These are phyloP conservation scores for Fusarium albidum DNA, from an alignment of 2,329 filamentous ascomycete species.

Conservation along the genomic window DNA sequence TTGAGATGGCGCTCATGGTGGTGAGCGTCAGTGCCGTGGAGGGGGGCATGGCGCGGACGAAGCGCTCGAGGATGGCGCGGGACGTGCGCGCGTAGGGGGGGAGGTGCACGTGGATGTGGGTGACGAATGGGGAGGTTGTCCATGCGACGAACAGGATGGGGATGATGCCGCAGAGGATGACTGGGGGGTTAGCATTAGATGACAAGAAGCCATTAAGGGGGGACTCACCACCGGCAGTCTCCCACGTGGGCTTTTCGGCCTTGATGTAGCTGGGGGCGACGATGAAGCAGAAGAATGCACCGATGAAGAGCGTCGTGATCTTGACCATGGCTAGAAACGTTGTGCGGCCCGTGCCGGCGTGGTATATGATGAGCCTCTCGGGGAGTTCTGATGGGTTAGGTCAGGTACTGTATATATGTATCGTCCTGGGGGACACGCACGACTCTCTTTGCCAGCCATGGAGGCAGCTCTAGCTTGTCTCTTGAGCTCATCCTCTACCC, in stretches of 20 bases:
- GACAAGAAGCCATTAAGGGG: no score
- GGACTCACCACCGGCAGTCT: slow-evolving; percentile 50
- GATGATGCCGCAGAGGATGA: slow-evolving; percentile 66
- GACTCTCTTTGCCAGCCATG: slow-evolving; percentile 27
- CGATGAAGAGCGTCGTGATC: slow-evolving; percentile 74
- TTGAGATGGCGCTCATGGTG: slow-evolving; percentile 64
- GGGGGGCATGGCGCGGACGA: slow-evolving; percentile 56
- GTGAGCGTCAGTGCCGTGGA: slow-evolving; percentile 58
- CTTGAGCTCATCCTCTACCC: slow-evolving; percentile 39
- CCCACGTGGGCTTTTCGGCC: slow-evolving; percentile 47
- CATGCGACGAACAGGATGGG: slow-evolving; percentile 72
- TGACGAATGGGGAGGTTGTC: slow-evolving; percentile 74
- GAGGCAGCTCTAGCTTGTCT: slow-evolving; percentile 39
- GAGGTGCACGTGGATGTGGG: slow-evolving; percentile 74
- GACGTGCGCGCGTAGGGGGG: slow-evolving; percentile 72
- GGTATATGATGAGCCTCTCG: slow-evolving; percentile 74
- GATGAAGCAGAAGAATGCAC: slow-evolving; percentile 70
- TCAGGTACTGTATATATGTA: neutral
- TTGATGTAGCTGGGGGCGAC: slow-evolving; percentile 67
- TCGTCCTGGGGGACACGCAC: slow-evolving; percentile 11
- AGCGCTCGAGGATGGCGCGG: slow-evolving; percentile 62
- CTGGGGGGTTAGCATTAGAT: slow-evolving; percentile 46
- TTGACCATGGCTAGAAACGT: slow-evolving; percentile 76
- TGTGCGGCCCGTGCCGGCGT: slow-evolving; percentile 73
- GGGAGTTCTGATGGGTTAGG: slow-evolving; percentile 55